A percentile compares a stretch with the other conserved stretches of the same genome.
phyloP scores from a whole-genome alignment of 1,284 basidiomycete genomes.

The Pterulicium gracile region DNA sequence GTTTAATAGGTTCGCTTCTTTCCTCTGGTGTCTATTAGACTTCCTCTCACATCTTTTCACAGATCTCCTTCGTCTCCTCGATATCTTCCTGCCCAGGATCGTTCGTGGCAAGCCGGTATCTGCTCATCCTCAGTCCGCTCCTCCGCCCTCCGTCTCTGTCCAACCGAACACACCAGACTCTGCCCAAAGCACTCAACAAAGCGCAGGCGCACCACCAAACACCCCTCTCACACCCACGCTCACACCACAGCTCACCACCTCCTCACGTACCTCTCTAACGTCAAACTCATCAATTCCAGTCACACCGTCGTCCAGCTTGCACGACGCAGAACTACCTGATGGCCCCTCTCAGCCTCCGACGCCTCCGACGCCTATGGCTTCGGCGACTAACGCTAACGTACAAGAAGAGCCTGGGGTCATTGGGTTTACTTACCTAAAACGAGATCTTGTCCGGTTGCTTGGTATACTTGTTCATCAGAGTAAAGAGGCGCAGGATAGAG shows the following conservation, averaged over 20 bases:
- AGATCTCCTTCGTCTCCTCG: conserved; percentile 63
- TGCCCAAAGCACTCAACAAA: too few relatives aligned
- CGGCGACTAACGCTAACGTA: not conserved
- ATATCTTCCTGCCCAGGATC: conserved; percentile 70
- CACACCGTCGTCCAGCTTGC: too few relatives aligned
- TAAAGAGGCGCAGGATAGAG: conserved; percentile 59
- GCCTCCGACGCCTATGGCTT: conserved; percentile 12
- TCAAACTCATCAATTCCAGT: not conserved
- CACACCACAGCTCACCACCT: too few relatives aligned
- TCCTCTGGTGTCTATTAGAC: too few relatives aligned
- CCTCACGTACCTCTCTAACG: too few relatives aligned
- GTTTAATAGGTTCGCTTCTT: conserved; percentile 43
- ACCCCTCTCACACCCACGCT: too few relatives aligned
- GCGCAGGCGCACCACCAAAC: too few relatives aligned
- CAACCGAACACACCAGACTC: too few relatives aligned
- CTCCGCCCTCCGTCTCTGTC: conserved; percentile 9
- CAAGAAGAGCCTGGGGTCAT: conserved; percentile 16
- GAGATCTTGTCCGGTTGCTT: conserved; percentile 74
- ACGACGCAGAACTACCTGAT: too few relatives aligned
- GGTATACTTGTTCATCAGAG: conserved; percentile 61
- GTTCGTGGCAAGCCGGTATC: conserved; percentile 49
- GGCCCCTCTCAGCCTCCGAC: conserved; percentile 11
- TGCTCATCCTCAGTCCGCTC: conserved; percentile 5
- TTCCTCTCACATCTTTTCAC: conserved; percentile 11
- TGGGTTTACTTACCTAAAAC: conserved; percentile 76